A percentile compares a stretch with the other conserved stretches of the same genome.
Conservation (phyloP, 257 asterid genomes). For the Solanum chiquidenum region DNA sequence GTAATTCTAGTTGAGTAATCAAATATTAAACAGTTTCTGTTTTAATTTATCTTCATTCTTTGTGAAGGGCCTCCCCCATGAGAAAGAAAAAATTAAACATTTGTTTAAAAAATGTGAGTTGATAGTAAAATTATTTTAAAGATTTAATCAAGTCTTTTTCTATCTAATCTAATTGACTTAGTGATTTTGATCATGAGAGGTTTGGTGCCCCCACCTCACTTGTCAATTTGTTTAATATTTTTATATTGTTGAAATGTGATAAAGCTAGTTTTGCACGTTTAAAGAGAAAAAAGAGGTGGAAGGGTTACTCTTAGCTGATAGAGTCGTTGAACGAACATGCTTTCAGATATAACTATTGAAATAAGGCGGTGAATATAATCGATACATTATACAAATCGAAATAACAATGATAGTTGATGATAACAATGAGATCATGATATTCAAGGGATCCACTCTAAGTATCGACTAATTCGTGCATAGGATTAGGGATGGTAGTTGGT, state of each 20-base stretch:
- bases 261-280: neutral
- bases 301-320: neutral
- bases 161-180: neutral
- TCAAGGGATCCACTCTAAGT: no score
- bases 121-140: neutral
- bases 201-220: neutral
- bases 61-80: neutral
- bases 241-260: no score
- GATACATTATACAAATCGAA: no score
- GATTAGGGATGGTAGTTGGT: no score
- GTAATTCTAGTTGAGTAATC: neutral
- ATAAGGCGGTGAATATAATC: neutral
- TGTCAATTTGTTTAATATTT: neutral
- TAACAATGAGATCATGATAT: no score
- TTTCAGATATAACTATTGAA: neutral
- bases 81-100: neutral
- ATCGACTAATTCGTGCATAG: no score
- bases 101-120: neutral
- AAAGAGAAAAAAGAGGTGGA: neutral
- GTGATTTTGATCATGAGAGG: neutral
- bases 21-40: neutral
- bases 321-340: no score
- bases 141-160: neutral
- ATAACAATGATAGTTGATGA: no score
- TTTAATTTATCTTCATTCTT: neutral